A percentile compares a stretch with the other conserved stretches of the same genome.
These are phyloP conservation scores for Metschnikowia picachoensis DNA, from an alignment of 805 yeast species.

Conservation along the genomic window DNA sequence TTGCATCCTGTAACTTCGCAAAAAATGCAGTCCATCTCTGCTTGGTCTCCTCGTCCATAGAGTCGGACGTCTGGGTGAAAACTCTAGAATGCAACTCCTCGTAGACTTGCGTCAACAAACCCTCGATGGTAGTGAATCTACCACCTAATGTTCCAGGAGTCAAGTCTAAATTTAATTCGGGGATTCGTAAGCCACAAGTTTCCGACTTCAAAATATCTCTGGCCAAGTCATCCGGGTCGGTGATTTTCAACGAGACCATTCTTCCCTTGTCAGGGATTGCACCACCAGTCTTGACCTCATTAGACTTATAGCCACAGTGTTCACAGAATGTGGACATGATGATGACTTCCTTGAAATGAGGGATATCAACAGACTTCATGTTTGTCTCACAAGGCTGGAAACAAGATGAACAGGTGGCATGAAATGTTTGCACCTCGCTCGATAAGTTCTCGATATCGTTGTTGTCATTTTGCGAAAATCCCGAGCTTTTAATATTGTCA, in stretches of 20 bases:
- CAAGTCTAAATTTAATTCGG: conserved; percentile 86
- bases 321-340: conserved; percentile 94
- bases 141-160: conserved; percentile 98
- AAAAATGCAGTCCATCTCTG: conserved; percentile 83
- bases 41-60: conserved; percentile 78
- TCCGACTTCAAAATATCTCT: conserved; percentile 94
- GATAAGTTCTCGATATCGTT: conserved; percentile 80
- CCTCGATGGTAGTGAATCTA: conserved; percentile 95
- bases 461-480: conserved; percentile 58
- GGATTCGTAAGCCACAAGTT: conserved; percentile 80
- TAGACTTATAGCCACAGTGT: conserved; percentile 90
- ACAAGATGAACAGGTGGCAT: conserved; percentile 91
- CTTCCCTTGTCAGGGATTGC: conserved; percentile 86
- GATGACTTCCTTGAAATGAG: conserved; percentile 96
- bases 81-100: conserved; percentile 88
- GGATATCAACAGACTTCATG: conserved; percentile 95
- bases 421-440: conserved; percentile 90
- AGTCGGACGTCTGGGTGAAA: conserved; percentile 80
- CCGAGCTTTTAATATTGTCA: conserved; percentile 40
- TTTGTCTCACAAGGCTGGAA: conserved; percentile 79
- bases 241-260: conserved; percentile 65
- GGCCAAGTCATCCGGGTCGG: conserved; percentile 88
- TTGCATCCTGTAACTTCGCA: conserved; percentile 67
- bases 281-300: conserved; percentile 98
- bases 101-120: conserved; percentile 79